Conservation (phyloP, 2,329 filamentous ascomycete species). For the Cordyceps cicadae region DNA sequence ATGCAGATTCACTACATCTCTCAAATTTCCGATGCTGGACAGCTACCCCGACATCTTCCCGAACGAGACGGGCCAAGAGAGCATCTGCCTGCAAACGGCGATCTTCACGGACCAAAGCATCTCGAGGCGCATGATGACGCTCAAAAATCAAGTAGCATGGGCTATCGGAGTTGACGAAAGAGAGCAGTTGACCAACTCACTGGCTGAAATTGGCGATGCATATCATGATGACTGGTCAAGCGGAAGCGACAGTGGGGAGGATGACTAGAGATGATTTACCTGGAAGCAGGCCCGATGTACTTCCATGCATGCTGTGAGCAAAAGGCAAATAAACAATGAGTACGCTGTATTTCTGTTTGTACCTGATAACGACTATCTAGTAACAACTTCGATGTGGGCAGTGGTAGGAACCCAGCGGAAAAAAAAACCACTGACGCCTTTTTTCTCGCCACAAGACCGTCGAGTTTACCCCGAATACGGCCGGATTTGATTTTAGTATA, state of each 20-base stretch:
- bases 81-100: constrained; percentile 41
- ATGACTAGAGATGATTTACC: constrained; percentile 23
- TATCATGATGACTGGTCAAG: constrained; percentile 86
- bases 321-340: neutral
- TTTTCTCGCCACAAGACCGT: neutral
- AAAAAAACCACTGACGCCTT: neutral
- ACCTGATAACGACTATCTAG: constrained; percentile 9
- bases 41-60: constrained; percentile 75
- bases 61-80: constrained; percentile 26
- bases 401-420: neutral
- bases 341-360: constrained; percentile 8
- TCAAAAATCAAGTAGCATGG: constrained; percentile 57
- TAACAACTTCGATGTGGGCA: constrained; percentile 1
- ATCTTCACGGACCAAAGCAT: constrained; percentile 70
- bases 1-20: constrained; percentile 36
- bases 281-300: neutral
- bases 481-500: constrained; percentile 4
- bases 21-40: constrained; percentile 69
- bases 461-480: neutral
- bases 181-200: constrained; percentile 70
- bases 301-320: neutral
- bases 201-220: constrained; percentile 76
- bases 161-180: constrained; percentile 67
- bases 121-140: constrained; percentile 55
- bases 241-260: constrained; percentile 57